Base-by-base conservation (phyloP, 2,329 filamentous ascomycete genomes). In the Aspergillus pseudoviridinutans region DNA sequence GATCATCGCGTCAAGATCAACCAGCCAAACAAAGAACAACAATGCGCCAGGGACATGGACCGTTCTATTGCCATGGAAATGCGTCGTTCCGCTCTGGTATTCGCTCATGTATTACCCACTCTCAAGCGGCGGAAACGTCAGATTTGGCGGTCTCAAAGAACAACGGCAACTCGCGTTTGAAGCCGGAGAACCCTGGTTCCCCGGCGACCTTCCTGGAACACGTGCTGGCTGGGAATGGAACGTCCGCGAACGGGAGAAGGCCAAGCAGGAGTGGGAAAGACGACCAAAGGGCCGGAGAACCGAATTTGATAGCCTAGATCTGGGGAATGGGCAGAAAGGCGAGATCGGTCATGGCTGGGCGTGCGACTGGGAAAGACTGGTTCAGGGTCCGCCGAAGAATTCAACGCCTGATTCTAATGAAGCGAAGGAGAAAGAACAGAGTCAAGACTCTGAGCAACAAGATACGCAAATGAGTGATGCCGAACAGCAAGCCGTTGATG, bases 1-100 rank as follows among this genome's bases (percentile, higher is more conserved):
- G 1, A 75, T 95, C 5, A 80, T 91, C 4, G 81, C 87, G 35
- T 85, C 84, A 10, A 82, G 85, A 3, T 71, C 80, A 9, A 71
- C 75, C 10, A 53, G 56, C 32, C 57, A 64, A n/a, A 60, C 65
- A 6, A 74, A 65, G 29, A 75, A 76, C 41, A 77, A 73, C 10
- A 82, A 81, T 50, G 77, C 79, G 1, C 86, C 88, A 50, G 88
- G 88, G 0, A 87, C 82, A 0, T 97, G 92, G 91, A 94, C 87
- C 0, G 71, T 97, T 1, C 79, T 97, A 25, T 82, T 94, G 3
- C 94, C 94, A 0, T 97, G 93, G 91, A 92, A 90, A 69, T 96
- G 90, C 66, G 88, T 97, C 38, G 79, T 86, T 38, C 85, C 91
- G 0, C 80, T 97, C 32, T 99, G 94, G 94, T 88, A 93, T 66